These are phyloP conservation scores for Eucalyptus virginea DNA, from an alignment of 345 rosid genomes.

Conservation along the genomic window DNA sequence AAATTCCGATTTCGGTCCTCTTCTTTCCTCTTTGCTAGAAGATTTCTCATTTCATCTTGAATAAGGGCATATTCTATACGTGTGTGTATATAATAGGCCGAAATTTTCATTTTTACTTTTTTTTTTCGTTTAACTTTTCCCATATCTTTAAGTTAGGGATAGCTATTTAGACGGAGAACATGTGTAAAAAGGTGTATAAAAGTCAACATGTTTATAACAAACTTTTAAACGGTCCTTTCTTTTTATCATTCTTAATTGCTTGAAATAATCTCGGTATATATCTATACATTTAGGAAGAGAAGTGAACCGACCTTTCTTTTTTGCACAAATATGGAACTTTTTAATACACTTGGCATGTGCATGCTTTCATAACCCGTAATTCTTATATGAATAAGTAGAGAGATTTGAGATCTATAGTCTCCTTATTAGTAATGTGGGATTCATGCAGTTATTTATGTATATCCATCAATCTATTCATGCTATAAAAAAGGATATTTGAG, in stretches of 20 bases:
- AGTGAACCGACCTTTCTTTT: neutral
- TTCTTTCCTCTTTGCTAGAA: neutral
- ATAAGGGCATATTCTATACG: neutral
- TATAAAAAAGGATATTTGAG: no score
- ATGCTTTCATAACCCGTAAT: neutral
- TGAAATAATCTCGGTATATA: neutral
- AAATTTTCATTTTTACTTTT: neutral
- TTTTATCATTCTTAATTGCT: neutral
- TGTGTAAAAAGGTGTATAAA: neutral
- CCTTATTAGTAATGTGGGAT: neutral
- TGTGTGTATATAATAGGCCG: neutral
- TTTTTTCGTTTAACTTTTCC: neutral
- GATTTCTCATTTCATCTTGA: neutral
- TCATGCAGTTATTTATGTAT: neutral
- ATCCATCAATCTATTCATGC: neutral
- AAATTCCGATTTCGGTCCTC: neutral
- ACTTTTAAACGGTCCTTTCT: neutral
- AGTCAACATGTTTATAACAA: neutral
- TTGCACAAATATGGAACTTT: neutral
- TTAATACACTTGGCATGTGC: neutral
- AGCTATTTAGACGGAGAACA: neutral
- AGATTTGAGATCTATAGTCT: neutral
- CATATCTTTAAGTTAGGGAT: neutral
- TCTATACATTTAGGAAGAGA: neutral
- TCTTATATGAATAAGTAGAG: neutral